Base-by-base conservation (phyloP, 306 rosid genomes). In the Lathyrus oleraceus region DNA sequence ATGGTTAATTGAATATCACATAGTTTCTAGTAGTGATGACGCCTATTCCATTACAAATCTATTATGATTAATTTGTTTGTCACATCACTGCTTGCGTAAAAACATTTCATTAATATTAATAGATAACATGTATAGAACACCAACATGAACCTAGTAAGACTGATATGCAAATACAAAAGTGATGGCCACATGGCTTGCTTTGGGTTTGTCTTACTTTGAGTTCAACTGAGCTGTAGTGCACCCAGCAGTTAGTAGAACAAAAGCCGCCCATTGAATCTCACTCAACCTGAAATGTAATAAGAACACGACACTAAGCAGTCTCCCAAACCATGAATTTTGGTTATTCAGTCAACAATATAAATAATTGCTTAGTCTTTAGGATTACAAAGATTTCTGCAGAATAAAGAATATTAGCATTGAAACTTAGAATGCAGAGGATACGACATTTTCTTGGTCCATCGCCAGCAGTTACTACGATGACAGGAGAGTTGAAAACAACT, bases 201-300 rank as follows among this genome's bases (percentile, higher is more conserved):
- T 74, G 52, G 32, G 72, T 44, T 54, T 38, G 67, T 65, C 85
- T 82, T 85, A 94, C 98, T 86, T 91, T 56, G 98, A 82, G 73
- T 90, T 90, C 68, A 94, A 85, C 74, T 94, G 95, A 21, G 98
- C 92, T 1, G 95, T 94, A 56, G 97, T 94, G 85, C 98, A 94
- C 66, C 97, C 97, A 40, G 92, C 96, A 79, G 87, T 88, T 21
- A 94, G 88, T 35, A 94, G 85, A 81, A 94, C 76, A 87, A 91
- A 94, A 75, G 99, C 99, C 11, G 97, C 99, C 97, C 97, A 94
- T 67, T 90, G 99, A 83, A 87, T 87, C 83, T 94, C 89, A 67
- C 95, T 94, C 83, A 94, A 84, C 91, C 97, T 94, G 89, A 77
- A 82, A 76, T 30, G 72, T 56, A 39, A 70, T 8, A 63, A 71